Evolutionary conservation across 2,329 filamentous ascomycete genomes (phyloP).

Genomic region (Amesomyces nigricolor): DNA sequence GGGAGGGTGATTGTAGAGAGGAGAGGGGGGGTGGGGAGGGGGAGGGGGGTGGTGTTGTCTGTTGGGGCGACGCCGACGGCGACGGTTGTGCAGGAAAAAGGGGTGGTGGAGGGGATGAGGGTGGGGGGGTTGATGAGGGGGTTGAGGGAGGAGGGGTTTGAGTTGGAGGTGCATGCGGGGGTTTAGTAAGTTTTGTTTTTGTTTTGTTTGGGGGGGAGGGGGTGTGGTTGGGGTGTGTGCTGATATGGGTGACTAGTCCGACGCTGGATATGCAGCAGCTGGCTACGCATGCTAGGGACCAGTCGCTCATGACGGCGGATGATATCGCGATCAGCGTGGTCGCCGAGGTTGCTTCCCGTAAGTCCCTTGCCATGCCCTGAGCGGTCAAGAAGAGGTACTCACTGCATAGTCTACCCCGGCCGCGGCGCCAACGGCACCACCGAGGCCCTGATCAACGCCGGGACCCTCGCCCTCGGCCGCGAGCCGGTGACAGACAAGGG

Average conservation of each 20-base stretch:
- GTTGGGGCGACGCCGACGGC: constrained; percentile 74
- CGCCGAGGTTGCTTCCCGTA: constrained; percentile 52
- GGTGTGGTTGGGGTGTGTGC: background rate
- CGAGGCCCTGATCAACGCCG: constrained; percentile 66
- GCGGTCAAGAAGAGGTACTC: background rate
- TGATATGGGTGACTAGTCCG: constrained; percentile 52
- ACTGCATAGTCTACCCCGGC: constrained; percentile 53
- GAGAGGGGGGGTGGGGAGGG: constrained; percentile 29
- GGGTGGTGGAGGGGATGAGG: constrained; percentile 19
- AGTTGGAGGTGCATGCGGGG: constrained; percentile 25
- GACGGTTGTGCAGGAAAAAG: constrained; percentile 55
- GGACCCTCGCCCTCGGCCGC: constrained; percentile 63
- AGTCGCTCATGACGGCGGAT: constrained; percentile 40
- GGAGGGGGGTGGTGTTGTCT: constrained; percentile 48
- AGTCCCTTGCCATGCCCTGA: background rate
- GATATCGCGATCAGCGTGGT: constrained; percentile 63
- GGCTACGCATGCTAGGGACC: constrained; percentile 56
- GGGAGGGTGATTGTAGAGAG: constrained; percentile 34
- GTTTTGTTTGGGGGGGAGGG: background rate
- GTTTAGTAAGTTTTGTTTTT: constrained; percentile 23
- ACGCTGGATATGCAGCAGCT: constrained; percentile 74
- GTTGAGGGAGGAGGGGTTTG: constrained; percentile 30
- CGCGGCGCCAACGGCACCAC: constrained; percentile 43
- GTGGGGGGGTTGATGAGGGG: constrained; percentile 32
- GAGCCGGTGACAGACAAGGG: constrained; percentile 59